Percentiles rank a stretch among this genome's conserved stretches.
Conservation (phyloP, 257 asterid genomes). For the Rehmannia glutinosa region DNA sequence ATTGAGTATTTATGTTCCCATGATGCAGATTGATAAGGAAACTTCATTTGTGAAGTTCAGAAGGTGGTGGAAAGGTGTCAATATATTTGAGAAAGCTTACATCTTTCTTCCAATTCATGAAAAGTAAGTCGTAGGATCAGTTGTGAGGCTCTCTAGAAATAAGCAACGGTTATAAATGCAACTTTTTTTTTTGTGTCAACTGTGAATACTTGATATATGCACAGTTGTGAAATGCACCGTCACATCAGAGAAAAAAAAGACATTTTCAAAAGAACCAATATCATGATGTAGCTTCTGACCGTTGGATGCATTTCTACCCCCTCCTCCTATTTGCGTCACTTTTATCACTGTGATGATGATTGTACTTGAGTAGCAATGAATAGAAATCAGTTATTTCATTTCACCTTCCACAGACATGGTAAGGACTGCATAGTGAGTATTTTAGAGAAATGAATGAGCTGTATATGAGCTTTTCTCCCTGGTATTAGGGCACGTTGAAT, state of each 20-base stretch:
- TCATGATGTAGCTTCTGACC: slow-evolving; percentile 1
- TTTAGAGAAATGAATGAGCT: slow-evolving; percentile 9
- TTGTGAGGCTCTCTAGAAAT: slow-evolving; percentile 1
- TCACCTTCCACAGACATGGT: slow-evolving; percentile 1
- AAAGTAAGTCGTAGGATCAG: slow-evolving; percentile 47
- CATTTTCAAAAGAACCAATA: neutral
- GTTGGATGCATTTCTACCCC: neutral
- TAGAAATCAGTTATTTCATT: slow-evolving; percentile 3
- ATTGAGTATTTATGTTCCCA: slow-evolving; percentile 3
- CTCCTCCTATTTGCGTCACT: neutral
- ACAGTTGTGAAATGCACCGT: neutral
- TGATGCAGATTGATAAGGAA: slow-evolving; percentile 54
- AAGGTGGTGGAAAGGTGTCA: slow-evolving; percentile 98
- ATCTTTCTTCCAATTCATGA: slow-evolving; percentile 88
- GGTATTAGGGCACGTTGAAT: neutral
- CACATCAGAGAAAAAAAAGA: neutral
- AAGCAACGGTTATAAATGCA: neutral
- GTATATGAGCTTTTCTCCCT: neutral
- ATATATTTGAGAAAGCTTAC: slow-evolving; percentile 86
- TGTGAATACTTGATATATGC: neutral
- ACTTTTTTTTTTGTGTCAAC: neutral
- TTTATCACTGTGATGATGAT: slow-evolving; percentile 1
- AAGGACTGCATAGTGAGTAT: neutral
- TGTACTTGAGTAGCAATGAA: neutral
- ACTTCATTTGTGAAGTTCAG: slow-evolving; percentile 71